These are phyloP conservation scores for Silene coronaria DNA, from an alignment of 179 eudicot species.

Conservation along the genomic window DNA sequence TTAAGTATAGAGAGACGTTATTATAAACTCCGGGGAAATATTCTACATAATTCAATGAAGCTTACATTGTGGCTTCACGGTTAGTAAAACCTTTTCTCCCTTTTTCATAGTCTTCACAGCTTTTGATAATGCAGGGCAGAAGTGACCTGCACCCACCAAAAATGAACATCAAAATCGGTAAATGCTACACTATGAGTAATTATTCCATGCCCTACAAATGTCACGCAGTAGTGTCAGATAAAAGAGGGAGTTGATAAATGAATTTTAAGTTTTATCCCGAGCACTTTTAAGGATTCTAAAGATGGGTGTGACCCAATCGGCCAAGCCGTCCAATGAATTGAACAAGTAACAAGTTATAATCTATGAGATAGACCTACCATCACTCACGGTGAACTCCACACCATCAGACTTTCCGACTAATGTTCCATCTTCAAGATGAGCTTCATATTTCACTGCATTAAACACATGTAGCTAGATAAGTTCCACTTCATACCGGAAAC, in stretches of 20 bases:
- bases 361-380: conserved; percentile 29
- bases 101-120: conserved; percentile 60
- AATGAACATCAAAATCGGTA: background rate
- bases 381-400: conserved; percentile 50
- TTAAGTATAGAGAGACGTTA: background rate
- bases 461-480: background rate
- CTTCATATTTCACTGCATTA: conserved; percentile 50
- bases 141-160: conserved; percentile 20
- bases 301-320: too few species aligned
- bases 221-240: too few species aligned
- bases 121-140: conserved; percentile 38
- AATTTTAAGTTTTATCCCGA: too few species aligned
- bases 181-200: background rate
- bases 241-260: too few species aligned
- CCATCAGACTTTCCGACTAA: conserved; percentile 45
- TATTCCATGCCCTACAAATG: too few species aligned
- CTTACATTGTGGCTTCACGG: conserved; percentile 59
- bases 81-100: conserved; percentile 43
- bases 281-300: too few species aligned
- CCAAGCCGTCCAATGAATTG: too few species aligned
- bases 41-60: background rate
- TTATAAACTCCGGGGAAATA: background rate
- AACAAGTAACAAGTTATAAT: too few species aligned
- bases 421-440: conserved; percentile 49
- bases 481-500: background rate